A percentile compares a stretch with the other conserved stretches of the same genome.
These are phyloP conservation scores for Trichoderma parareesei DNA, from an alignment of 495 filamentous ascomycete species.

Conservation along the genomic window DNA sequence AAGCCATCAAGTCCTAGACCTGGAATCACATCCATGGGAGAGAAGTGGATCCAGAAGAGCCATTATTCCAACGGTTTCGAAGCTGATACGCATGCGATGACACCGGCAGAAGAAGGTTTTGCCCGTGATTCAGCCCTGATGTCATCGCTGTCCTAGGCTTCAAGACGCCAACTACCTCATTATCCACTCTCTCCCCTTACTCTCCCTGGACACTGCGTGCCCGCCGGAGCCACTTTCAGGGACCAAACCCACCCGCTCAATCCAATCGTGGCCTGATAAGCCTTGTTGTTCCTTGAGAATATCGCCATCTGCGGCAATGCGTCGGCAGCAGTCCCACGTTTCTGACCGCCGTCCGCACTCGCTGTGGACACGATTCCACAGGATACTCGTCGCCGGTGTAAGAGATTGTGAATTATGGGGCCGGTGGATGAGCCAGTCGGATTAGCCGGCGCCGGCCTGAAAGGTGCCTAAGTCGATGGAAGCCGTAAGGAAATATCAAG, in stretches of 20 bases:
- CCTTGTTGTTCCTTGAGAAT: neutral
- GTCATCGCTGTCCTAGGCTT: conserved; percentile 1
- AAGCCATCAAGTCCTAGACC: neutral
- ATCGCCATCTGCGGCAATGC: neutral
- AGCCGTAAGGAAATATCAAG: neutral
- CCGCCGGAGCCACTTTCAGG: neutral
- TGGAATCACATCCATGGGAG: neutral
- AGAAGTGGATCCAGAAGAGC: neutral
- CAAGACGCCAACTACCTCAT: neutral
- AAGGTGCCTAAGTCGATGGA: neutral
- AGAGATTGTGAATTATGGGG: neutral
- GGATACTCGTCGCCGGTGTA: neutral
- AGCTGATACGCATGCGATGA: neutral
- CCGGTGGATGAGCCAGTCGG: neutral
- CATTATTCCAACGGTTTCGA: conserved; percentile 3
- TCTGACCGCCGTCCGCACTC: neutral
- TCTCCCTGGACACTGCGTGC: neutral
- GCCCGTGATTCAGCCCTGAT: conserved; percentile 12
- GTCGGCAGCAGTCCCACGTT: neutral
- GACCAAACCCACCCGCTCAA: neutral
- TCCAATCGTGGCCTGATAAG: neutral
- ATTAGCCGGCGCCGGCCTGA: neutral
- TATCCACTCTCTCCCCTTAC: neutral
- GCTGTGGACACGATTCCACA: neutral
- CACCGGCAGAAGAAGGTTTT: conserved; percentile 7